Base-by-base conservation (phyloP, 1,284 basidiomycete species). In the Cerrena zonata region DNA sequence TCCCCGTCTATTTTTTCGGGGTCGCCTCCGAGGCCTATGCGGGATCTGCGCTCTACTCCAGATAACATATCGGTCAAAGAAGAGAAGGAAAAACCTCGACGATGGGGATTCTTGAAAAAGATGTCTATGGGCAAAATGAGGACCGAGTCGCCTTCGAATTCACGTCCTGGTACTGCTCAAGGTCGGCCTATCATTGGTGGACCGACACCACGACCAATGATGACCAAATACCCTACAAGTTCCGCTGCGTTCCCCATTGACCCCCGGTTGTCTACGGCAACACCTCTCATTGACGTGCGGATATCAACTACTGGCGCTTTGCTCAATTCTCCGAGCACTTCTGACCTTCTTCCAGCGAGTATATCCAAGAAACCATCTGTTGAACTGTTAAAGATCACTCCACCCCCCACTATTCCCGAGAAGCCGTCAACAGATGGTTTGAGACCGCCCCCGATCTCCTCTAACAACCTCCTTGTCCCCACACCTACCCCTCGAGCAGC, bases 61-160 rank as follows among this genome's bases (percentile, higher is more conserved):
- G 54, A 51, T 22, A 15, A 53, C 46, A 52, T 55, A 22, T 39
- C 57, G 11, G 49, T 30, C 36, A 62, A 65, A 57, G 66, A 78
- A 30, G 72, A 72, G 40, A 79, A 78, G 57, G 78, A 81, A 54
- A 85, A 85, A 65, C 71, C 71, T 41, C 81, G 82, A 51, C 82
- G 88, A 53, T 94, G 91, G 91, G 91, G 93, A 2, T 94, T 96
- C 72, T 73, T 96, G 54, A 91, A 93, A 71, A 96, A 96, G 72
- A 94, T 96, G 89, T 94, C 91, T 10, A 93, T 94, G 89, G 86
- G 90, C 21, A 89, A 88, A 67, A 85, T 90, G 69, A 80, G 79
- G 61, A 56, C 69, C n/a, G 83, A 87, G 47, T 66, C 75, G 15
- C 74, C 80, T 24, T 65, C 72, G 1, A 55, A 58, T 1, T 53